Evolutionary conservation across 768 basidiomycete genomes (phyloP).

Genomic region (Pleurotus ostreatus): DNA sequence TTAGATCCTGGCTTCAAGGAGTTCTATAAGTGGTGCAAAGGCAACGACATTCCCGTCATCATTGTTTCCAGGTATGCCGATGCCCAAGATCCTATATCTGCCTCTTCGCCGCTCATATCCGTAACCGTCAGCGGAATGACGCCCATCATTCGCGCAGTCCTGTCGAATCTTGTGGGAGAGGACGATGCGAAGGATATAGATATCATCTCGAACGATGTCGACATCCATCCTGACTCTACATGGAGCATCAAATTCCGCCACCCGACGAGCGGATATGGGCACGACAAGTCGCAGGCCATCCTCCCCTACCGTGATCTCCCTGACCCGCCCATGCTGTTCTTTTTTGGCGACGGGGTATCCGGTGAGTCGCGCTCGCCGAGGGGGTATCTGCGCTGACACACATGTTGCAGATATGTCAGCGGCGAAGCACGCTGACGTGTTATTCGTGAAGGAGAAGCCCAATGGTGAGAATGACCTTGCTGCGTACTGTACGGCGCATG

Average conservation of each 20-base stretch:
- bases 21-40: slow-evolving; percentile 84
- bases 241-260: slow-evolving; percentile 89
- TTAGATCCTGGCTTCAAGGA: slow-evolving; percentile 87
- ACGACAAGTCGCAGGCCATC: slow-evolving; percentile 96
- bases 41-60: slow-evolving; percentile 78
- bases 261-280: slow-evolving; percentile 85
- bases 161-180: slow-evolving; percentile 76
- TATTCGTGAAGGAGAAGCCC: slow-evolving; percentile 87
- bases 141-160: slow-evolving; percentile 86
- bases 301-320: slow-evolving; percentile 77
- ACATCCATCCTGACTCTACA: slow-evolving; percentile 54
- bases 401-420: slow-evolving; percentile 75
- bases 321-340: slow-evolving; percentile 80
- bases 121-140: slow-evolving; percentile 73
- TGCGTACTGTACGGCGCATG: slow-evolving; percentile 73
- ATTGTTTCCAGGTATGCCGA: slow-evolving; percentile 79
- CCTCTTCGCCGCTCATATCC: background rate
- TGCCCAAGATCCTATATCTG: background rate
- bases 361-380: slow-evolving; percentile 41
- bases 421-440: slow-evolving; percentile 84
- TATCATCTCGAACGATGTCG: slow-evolving; percentile 92
- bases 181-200: slow-evolving; percentile 73
- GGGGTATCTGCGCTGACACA: background rate
- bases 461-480: slow-evolving; percentile 85
- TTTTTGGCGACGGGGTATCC: slow-evolving; percentile 97